Percentiles rank a stretch among this genome's conserved stretches.
These are phyloP conservation scores for Penicillium sp. DNA, from an alignment of 2,329 filamentous ascomycete genomes.

Conservation along the genomic window DNA sequence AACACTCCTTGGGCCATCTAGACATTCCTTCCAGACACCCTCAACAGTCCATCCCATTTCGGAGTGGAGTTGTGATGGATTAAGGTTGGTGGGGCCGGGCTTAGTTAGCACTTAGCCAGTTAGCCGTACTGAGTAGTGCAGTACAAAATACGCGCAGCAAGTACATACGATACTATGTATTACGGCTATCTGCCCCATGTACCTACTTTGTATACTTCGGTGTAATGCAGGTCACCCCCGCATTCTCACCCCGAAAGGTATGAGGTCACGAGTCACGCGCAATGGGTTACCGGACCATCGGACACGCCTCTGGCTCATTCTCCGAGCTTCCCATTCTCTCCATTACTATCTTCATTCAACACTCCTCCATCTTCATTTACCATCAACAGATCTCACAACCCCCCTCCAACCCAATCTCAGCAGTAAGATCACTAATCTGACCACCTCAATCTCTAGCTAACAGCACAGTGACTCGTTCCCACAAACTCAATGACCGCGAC, in stretches of 20 bases:
- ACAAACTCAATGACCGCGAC: constrained; percentile 94
- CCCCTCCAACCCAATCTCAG: background rate
- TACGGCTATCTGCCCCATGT: no score
- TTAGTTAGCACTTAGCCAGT: background rate
- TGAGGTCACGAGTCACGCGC: constrained; percentile 26
- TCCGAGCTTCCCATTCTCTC: background rate
- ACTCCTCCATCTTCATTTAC: background rate
- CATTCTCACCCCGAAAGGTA: constrained; percentile 16
- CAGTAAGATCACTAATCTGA: background rate
- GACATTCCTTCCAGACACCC: background rate
- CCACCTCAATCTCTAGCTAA: constrained; percentile 1
- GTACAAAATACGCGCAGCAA: no score
- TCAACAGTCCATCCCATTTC: background rate
- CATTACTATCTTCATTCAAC: background rate
- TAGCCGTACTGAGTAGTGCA: background rate
- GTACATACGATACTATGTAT: no score
- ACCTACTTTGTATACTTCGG: no score
- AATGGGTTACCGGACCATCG: background rate
- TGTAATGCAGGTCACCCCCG: constrained; percentile 7
- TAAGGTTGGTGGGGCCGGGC: constrained; percentile 1
- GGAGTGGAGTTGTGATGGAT: background rate
- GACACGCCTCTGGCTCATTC: background rate
- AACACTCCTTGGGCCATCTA: background rate
- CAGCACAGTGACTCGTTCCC: constrained; percentile 85
- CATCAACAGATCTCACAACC: background rate